These are phyloP conservation scores for Ophiostoma ulmi DNA, from an alignment of 2,329 filamentous ascomycete species.

Conservation along the genomic window DNA sequence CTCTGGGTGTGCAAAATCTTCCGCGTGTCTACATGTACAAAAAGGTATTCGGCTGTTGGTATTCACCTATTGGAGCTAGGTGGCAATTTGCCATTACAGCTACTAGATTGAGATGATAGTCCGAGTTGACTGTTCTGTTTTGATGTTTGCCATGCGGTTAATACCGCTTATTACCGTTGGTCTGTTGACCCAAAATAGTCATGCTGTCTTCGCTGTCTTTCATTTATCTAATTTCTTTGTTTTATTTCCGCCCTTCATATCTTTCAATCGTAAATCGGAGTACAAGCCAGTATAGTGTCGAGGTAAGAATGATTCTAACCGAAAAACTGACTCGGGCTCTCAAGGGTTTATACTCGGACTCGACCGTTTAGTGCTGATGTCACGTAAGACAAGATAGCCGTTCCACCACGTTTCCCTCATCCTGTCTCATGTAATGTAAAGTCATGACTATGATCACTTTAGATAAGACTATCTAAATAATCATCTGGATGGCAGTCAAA, in stretches of 20 bases:
- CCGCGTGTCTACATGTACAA: background rate
- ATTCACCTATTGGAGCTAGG: background rate
- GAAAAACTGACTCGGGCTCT: too few species aligned
- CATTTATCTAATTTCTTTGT: background rate
- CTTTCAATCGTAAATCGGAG: background rate
- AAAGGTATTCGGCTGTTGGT: background rate
- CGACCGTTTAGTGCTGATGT: background rate
- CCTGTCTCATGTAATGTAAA: background rate
- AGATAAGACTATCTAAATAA: background rate
- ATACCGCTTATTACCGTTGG: background rate
- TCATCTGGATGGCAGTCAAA: background rate
- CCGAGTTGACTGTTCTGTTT: background rate
- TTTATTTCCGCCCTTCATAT: background rate
- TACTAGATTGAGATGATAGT: background rate
- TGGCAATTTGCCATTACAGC: background rate
- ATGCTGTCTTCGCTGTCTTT: background rate
- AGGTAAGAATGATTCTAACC: too few species aligned
- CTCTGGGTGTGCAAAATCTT: background rate
- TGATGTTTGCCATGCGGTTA: background rate
- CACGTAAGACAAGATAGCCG: background rate
- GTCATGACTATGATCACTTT: background rate
- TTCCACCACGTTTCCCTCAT: background rate
- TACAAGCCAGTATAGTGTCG: background rate
- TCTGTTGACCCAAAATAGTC: background rate
- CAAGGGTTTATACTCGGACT: too few species aligned